Percentiles rank a stretch among this genome's conserved stretches.
These are phyloP conservation scores for Vitis hybrid DNA, from an alignment of 177 flowering plant species.

Conservation along the genomic window DNA sequence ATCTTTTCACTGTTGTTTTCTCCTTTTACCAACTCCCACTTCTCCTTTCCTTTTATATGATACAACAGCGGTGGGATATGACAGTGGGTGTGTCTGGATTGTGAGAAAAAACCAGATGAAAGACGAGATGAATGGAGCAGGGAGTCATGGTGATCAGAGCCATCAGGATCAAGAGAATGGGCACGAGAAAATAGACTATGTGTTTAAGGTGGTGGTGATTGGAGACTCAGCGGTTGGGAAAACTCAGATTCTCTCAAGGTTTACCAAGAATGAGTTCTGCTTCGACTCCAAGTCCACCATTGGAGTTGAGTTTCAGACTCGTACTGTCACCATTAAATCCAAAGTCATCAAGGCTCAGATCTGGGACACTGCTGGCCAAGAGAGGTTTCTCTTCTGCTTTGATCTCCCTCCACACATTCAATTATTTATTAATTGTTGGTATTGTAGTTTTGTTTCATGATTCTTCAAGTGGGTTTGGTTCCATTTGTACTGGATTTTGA, in stretches of 20 bases:
- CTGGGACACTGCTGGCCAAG: slow-evolving; percentile 88
- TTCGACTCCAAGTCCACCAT: slow-evolving; percentile 75
- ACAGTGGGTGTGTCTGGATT: background rate
- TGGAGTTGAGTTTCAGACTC: slow-evolving; percentile 74
- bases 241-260: slow-evolving; percentile 57
- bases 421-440: background rate
- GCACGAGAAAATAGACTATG: slow-evolving; percentile 55
- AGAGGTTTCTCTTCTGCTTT: slow-evolving; percentile 35
- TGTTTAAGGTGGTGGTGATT: slow-evolving; percentile 68
- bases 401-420: background rate
- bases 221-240: slow-evolving; percentile 82
- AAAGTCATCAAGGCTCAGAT: slow-evolving; percentile 78
- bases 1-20: slow-evolving; percentile 1
- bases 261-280: slow-evolving; percentile 61
- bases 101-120: slow-evolving; percentile 24
- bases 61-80: background rate
- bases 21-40: background rate
- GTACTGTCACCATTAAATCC: slow-evolving; percentile 47
- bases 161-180: background rate
- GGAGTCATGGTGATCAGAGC: slow-evolving; percentile 4
- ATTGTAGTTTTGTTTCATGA: too few species aligned
- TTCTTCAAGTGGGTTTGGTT: too few species aligned
- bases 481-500: too few species aligned
- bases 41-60: too few species aligned
- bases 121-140: slow-evolving; percentile 33